Conservation (phyloP, 1,139 yeast species). For the Kodamaea suecica region DNA sequence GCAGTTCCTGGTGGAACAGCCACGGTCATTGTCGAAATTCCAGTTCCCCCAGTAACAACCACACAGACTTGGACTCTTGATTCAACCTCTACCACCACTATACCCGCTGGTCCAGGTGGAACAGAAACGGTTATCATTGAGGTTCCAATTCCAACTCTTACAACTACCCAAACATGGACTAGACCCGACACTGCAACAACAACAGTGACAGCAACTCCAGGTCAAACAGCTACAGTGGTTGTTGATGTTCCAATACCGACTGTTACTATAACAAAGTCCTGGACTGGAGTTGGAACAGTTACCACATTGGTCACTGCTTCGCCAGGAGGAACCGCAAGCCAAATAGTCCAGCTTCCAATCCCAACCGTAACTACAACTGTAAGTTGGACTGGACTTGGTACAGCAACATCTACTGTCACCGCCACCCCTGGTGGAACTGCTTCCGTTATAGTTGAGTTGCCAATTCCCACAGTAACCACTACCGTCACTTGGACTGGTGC, state of each 20-base stretch:
- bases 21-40: slow-evolving; percentile 1
- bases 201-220: slow-evolving; percentile 13
- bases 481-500: slow-evolving; percentile 14
- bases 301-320: slow-evolving; percentile 2
- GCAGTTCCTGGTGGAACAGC: slow-evolving; percentile 2
- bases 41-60: slow-evolving; percentile 4
- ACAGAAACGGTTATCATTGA: slow-evolving; percentile 16
- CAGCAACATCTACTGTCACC: slow-evolving; percentile 13
- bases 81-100: neutral
- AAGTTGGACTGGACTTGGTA: slow-evolving; percentile 7
- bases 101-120: neutral
- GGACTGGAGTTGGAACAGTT: slow-evolving; percentile 8
- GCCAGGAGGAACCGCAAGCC: slow-evolving; percentile 5
- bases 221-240: slow-evolving; percentile 4
- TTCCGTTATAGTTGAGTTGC: neutral
- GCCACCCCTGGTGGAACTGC: slow-evolving; percentile 6
- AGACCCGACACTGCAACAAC: slow-evolving; percentile 9
- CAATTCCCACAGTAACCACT: slow-evolving; percentile 12
- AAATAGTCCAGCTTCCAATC: slow-evolving; percentile 1
- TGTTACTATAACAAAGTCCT: slow-evolving; percentile 1
- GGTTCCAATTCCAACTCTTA: slow-evolving; percentile 15
- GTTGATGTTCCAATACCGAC: slow-evolving; percentile 3
- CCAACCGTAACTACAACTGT: slow-evolving; percentile 13
- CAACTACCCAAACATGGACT: slow-evolving; percentile 11
- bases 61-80: slow-evolving; percentile 8